Percentiles rank a stretch among this genome's conserved stretches.
Conservation (phyloP, 805 yeast species). For the Candida caryicola region DNA sequence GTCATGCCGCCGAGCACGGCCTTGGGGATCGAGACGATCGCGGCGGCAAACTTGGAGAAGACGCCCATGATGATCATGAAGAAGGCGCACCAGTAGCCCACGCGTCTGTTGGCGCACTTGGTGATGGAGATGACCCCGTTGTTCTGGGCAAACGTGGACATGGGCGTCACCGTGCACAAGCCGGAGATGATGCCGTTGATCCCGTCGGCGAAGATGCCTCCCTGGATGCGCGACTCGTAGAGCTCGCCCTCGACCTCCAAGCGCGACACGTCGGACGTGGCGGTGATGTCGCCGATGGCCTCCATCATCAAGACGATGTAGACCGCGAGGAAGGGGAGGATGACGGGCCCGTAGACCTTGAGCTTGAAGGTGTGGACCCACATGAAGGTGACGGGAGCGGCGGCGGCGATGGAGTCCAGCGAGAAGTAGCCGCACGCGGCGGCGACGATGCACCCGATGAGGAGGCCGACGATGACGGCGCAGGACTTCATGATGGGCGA, state of each 20-base stretch:
- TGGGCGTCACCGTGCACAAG: constrained; percentile 79
- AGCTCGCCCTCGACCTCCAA: constrained; percentile 76
- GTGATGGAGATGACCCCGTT: constrained; percentile 93
- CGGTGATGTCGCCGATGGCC: constrained; percentile 92
- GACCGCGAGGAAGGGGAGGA: constrained; percentile 80
- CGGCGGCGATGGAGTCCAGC: constrained; percentile 52
- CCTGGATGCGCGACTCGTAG: constrained; percentile 85
- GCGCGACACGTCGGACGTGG: constrained; percentile 88
- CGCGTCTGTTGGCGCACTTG: constrained; percentile 82
- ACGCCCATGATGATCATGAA: constrained; percentile 84
- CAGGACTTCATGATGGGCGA: constrained; percentile 93
- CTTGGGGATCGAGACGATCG: constrained; percentile 78
- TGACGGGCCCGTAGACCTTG: constrained; percentile 77
- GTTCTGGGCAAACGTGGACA: constrained; percentile 92
- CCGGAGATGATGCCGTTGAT: constrained; percentile 75
- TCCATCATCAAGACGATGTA: constrained; percentile 85
- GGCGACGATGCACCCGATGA: constrained; percentile 88
- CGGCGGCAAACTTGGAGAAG: constrained; percentile 48
- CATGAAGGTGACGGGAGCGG: constrained; percentile 79
- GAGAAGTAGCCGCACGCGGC: constrained; percentile 86
- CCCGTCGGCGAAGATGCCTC: constrained; percentile 90
- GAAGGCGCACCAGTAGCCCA: constrained; percentile 78
- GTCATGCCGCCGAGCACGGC: constrained; percentile 85
- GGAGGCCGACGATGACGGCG: constrained; percentile 81
- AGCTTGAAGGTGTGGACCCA: constrained; percentile 87